These are phyloP conservation scores for Ilex paraguariensis DNA, from an alignment of 305 asterid genomes.

Conservation along the genomic window DNA sequence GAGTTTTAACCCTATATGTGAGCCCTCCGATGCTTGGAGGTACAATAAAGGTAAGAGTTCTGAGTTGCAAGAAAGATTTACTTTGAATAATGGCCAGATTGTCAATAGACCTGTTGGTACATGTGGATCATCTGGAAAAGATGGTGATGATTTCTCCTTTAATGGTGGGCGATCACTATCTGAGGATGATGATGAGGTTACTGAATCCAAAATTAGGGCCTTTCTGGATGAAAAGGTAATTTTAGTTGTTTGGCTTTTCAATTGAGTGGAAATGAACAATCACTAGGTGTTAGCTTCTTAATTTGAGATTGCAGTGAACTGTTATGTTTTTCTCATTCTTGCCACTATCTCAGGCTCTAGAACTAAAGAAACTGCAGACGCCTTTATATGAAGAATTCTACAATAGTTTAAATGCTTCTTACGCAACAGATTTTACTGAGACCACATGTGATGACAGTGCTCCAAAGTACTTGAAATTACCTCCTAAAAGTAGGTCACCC, in stretches of 20 bases:
- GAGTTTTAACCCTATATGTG: constrained; percentile 25
- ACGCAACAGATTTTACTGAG: constrained; percentile 18
- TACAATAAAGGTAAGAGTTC: constrained; percentile 5
- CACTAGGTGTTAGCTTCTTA: neutral
- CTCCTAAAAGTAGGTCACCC: constrained; percentile 33
- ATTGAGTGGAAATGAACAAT: neutral
- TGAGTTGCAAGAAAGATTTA: constrained; percentile 1
- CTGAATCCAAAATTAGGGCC: too few relatives aligned
- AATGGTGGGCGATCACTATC: constrained; percentile 10
- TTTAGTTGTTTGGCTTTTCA: neutral
- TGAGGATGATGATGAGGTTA: constrained; percentile 23
- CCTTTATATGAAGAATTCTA: constrained; percentile 30
- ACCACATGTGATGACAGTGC: constrained; percentile 10
- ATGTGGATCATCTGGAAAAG: constrained; percentile 12
- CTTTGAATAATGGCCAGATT: constrained; percentile 4
- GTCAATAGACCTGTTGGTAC: constrained; percentile 1
- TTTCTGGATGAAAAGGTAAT: constrained; percentile 20
- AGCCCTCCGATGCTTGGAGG: constrained; percentile 21
- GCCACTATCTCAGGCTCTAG: constrained; percentile 13
- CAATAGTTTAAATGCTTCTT: constrained; percentile 25
- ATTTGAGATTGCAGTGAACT: neutral
- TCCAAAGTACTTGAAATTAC: constrained; percentile 23
- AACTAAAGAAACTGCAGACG: constrained; percentile 23
- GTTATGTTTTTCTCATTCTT: neutral
- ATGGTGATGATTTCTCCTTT: constrained; percentile 11